Evolutionary conservation across 192 early-diverging fungal species (phyloP), one percentile per base, ranked within the genome.

Genomic region (Radiomyces spectabilis): DNA sequence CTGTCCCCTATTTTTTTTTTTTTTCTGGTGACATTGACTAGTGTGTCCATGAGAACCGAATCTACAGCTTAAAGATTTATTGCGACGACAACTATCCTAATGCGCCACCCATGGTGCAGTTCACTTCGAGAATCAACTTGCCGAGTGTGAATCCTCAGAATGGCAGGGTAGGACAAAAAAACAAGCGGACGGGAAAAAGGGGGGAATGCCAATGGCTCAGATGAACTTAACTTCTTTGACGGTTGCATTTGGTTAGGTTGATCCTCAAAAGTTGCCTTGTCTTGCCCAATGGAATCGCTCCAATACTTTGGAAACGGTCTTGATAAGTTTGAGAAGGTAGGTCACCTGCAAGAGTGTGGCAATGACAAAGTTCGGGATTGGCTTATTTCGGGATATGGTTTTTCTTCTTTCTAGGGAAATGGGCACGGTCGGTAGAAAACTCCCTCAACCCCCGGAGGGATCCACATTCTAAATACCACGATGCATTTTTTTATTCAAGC

Each of bases 21-120:
- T 4, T 10, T 19, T 22, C 16, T 43, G 13, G n/a, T 58, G 21
- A 2, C 9, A 40, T 27, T 21, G 6, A 19, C 10, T 70, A 94
- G 91, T 85, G 91, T 16, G 81, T 87, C n/a, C 92, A 94, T 60
- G 94, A 99, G 67, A 96, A 94, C 78, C 83, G 93, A 32, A 94
- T 99, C 65, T 97, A 99, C 72, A 79, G 80, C 48, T 72, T 99
- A 26, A 79, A 77, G 65, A 73, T 99, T 32, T 65, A 68, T 59
- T 99, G 97, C 58, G 93, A 88, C 32, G 66, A 82, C 1, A 54
- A 86, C 13, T 99, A 99, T 67, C 97, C 97, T 24, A 79, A 89
- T 59, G 41, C 59, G 16, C 81, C 93, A 19, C 97, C 97, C 0
- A 52, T 53, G 3, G 84, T 97, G 18, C 59, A 66, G 35, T 99